phyloP scores from a whole-genome alignment of 768 basidiomycete species.

The button mushroom (Agaricus bisporus) region DNA sequence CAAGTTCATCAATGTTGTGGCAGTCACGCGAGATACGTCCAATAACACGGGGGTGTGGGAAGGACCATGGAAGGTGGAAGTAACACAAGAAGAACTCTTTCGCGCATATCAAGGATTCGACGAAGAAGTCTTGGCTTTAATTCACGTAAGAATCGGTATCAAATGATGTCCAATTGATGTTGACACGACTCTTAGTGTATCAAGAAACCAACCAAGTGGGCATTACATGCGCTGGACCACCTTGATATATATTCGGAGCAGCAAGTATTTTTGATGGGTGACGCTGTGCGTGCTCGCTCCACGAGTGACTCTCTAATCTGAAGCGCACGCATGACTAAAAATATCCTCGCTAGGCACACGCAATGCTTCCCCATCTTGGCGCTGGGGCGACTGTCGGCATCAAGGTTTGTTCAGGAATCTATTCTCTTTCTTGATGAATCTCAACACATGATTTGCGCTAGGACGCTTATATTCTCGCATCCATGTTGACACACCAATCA shows the following conservation, averaged over 20 bases:
- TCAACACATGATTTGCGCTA: constrained; percentile 20
- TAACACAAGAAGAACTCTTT: constrained; percentile 11
- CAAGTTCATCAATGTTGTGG: constrained; percentile 39
- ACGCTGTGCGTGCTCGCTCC: constrained; percentile 17
- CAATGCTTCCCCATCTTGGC: constrained; percentile 41
- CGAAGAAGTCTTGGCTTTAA: constrained; percentile 11
- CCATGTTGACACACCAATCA: constrained; percentile 30
- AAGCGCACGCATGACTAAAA: neutral
- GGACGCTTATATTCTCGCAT: constrained; percentile 35
- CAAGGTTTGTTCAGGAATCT: constrained; percentile 23
- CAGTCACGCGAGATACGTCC: constrained; percentile 20
- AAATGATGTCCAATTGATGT: neutral
- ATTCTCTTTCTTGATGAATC: constrained; percentile 19
- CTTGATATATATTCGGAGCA: constrained; percentile 14
- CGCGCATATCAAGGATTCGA: constrained; percentile 12
- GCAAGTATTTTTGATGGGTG: constrained; percentile 17
- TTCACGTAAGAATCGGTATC: constrained; percentile 6
- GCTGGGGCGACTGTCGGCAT: constrained; percentile 44
- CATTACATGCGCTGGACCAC: constrained; percentile 15
- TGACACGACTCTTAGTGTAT: constrained; percentile 11
- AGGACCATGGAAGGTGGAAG: constrained; percentile 14
- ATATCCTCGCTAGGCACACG: constrained; percentile 30
- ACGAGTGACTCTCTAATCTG: no score
- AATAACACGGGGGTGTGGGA: constrained; percentile 10
- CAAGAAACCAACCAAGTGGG: constrained; percentile 16